These are phyloP conservation scores for Colletotrichum acutatum DNA, from an alignment of 2,329 filamentous ascomycete species.

Conservation along the genomic window DNA sequence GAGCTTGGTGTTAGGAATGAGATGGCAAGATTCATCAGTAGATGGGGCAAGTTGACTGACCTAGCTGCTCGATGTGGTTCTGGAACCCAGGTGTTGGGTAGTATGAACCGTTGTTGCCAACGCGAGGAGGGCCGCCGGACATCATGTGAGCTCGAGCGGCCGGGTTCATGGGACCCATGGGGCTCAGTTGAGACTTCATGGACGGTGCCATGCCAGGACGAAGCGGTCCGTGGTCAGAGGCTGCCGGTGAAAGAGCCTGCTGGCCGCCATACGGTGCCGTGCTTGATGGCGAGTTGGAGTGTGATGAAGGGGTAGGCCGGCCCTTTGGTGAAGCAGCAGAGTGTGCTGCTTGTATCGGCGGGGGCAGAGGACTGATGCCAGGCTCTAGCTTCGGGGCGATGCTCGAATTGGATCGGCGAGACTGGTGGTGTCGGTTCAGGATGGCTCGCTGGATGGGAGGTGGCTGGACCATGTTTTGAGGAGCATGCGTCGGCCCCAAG, in stretches of 20 bases:
- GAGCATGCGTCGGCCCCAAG: slow-evolving; percentile 75
- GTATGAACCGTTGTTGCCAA: slow-evolving; percentile 64
- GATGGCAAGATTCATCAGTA: slow-evolving; percentile 70
- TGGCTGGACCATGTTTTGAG: slow-evolving; percentile 76
- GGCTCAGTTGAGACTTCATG: slow-evolving; percentile 53
- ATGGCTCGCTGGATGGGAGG: slow-evolving; percentile 84
- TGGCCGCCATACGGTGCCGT: slow-evolving; percentile 56
- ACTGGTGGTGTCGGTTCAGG: slow-evolving; percentile 82
- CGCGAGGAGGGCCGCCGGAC: slow-evolving; percentile 45
- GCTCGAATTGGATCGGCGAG: slow-evolving; percentile 76
- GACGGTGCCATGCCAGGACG: slow-evolving; percentile 49
- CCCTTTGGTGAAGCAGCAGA: slow-evolving; percentile 75
- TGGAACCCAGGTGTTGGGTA: slow-evolving; percentile 88
- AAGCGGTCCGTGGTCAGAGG: slow-evolving; percentile 60
- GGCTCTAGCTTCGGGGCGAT: slow-evolving; percentile 80
- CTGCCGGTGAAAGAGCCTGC: slow-evolving; percentile 54
- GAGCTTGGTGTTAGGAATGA: slow-evolving; percentile 75
- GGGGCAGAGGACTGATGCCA: slow-evolving; percentile 56
- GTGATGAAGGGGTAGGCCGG: slow-evolving; percentile 85
- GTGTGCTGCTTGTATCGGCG: slow-evolving; percentile 55
- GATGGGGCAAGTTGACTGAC: slow-evolving; percentile 73
- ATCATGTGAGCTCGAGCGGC: slow-evolving; percentile 48
- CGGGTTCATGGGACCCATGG: slow-evolving; percentile 44
- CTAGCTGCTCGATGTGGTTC: slow-evolving; percentile 94
- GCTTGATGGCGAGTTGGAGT: slow-evolving; percentile 68